phyloP scores from a whole-genome alignment of 352 stramenopile genomes.

The Pythium vanterpoolii region DNA sequence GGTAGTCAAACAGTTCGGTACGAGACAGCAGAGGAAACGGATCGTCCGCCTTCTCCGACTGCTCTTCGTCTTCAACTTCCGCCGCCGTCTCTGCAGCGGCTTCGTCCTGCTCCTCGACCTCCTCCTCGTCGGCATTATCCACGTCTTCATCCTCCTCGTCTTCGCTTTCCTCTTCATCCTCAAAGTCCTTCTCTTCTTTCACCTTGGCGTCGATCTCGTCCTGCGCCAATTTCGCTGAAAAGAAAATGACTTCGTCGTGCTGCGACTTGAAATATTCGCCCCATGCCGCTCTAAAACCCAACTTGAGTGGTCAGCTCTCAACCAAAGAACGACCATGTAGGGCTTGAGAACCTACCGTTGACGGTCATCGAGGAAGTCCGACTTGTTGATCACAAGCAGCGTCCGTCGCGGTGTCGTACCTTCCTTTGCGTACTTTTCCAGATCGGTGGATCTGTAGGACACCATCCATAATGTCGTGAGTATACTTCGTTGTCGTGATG shows the following conservation, averaged over 20 bases:
- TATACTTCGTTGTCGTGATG: background rate
- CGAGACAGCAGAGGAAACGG: slow-evolving; percentile 70
- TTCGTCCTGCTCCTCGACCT: background rate
- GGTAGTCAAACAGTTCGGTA: slow-evolving; percentile 69
- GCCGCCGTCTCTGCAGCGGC: background rate
- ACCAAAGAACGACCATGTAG: background rate
- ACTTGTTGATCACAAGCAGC: slow-evolving; percentile 99
- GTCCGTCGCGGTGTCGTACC: slow-evolving; percentile 86
- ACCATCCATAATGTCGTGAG: background rate
- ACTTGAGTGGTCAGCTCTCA: background rate
- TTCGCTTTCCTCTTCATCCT: slow-evolving; percentile 30
- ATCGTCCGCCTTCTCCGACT: slow-evolving; percentile 16
- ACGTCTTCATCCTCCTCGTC: slow-evolving; percentile 34
- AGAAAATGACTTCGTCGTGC: slow-evolving; percentile 95
- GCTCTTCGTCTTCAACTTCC: slow-evolving; percentile 15
- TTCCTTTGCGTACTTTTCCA: slow-evolving; percentile 95
- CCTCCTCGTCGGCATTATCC: slow-evolving; percentile 27
- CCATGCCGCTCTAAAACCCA: slow-evolving; percentile 77
- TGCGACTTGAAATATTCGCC: slow-evolving; percentile 92
- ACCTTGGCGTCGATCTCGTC: slow-evolving; percentile 84
- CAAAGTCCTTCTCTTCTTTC: slow-evolving; percentile 52
- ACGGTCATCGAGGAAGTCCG: slow-evolving; percentile 94
- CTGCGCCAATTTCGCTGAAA: slow-evolving; percentile 95
- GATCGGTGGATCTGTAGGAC: slow-evolving; percentile 85
- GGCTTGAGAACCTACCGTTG: slow-evolving; percentile 66